These are phyloP conservation scores for Kazachstania kunashirensis DNA, from an alignment of 805 yeast genomes.

Conservation along the genomic window DNA sequence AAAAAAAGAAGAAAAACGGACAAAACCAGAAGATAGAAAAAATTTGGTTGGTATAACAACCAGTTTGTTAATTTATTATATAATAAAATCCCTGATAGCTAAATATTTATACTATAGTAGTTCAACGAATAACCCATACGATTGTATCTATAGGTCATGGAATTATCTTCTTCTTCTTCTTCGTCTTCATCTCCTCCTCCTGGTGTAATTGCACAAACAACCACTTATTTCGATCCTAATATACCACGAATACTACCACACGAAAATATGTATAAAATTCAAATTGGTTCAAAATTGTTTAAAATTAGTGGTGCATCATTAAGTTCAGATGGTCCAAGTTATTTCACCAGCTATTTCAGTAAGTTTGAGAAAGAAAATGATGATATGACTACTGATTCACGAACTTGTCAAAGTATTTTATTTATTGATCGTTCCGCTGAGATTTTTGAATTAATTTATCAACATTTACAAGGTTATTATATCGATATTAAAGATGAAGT, in stretches of 20 bases:
- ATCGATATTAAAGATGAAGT: constrained; percentile 49
- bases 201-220: no score
- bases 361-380: not conserved
- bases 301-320: constrained; percentile 66
- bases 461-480: constrained; percentile 75
- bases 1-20: no score
- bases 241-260: constrained; percentile 43
- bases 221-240: constrained; percentile 12
- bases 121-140: no score
- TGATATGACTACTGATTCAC: not conserved
- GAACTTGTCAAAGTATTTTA: constrained; percentile 25
- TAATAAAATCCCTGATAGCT: no score
- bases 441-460: constrained; percentile 54
- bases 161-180: no score
- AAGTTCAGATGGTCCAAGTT: constrained; percentile 80
- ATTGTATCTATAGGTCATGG: no score
- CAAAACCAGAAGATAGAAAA: no score
- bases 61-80: no score
- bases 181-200: no score
- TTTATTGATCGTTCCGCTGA: constrained; percentile 68
- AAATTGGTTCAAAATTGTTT: constrained; percentile 56
- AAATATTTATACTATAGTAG: no score
- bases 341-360: constrained; percentile 64
- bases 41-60: no score
- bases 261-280: constrained; percentile 57